Conservation (phyloP, 2,329 filamentous ascomycete genomes). For the Colletotrichum spaethianum region DNA sequence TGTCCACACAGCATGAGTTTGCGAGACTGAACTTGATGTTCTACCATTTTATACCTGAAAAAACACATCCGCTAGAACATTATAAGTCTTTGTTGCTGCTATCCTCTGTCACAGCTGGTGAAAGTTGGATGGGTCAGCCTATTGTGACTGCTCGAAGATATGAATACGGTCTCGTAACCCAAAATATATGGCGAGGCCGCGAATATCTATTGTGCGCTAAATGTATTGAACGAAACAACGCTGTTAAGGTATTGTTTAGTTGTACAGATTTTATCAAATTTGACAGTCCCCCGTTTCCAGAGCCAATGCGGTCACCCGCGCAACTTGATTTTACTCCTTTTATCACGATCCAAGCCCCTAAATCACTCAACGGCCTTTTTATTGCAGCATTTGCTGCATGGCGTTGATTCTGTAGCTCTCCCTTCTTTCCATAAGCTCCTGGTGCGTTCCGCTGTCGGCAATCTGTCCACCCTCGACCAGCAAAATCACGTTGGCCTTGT, state of each 20-base stretch:
- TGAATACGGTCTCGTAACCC: too few species aligned
- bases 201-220: background rate
- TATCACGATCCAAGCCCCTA: background rate
- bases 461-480: conserved; percentile 62
- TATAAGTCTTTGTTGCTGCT: too few species aligned
- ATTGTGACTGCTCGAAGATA: too few species aligned
- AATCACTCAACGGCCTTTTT: too few species aligned
- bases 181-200: too few species aligned
- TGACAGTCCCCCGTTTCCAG: too few species aligned
- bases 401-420: conserved; percentile 50
- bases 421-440: conserved; percentile 47
- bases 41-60: too few species aligned
- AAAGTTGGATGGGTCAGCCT: too few species aligned
- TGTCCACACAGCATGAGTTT: too few species aligned
- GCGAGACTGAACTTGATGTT: too few species aligned
- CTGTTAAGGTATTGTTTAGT: background rate
- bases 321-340: background rate
- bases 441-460: conserved; percentile 54
- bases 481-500: conserved; percentile 70
- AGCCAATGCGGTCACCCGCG: background rate
- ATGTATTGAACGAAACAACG: background rate
- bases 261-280: background rate
- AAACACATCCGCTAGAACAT: too few species aligned
- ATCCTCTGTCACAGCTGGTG: too few species aligned
- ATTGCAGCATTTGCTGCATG: conserved; percentile 50